Evolutionary conservation across 345 rosid genomes (phyloP).

Genomic region (Pistacia integerrima): DNA sequence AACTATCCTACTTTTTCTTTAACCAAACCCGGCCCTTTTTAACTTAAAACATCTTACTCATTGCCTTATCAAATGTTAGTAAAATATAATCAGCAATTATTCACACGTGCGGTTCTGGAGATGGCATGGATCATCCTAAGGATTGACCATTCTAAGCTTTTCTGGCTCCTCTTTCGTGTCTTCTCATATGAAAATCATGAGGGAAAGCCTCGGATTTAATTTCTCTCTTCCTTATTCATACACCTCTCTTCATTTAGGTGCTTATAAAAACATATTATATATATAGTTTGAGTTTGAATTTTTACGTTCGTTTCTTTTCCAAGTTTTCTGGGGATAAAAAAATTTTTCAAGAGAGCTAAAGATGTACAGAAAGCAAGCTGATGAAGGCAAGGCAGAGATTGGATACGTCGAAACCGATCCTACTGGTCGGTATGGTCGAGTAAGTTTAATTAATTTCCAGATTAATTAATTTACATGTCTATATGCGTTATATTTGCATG

Average conservation of each 20-base stretch:
- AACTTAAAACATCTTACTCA: too few species aligned
- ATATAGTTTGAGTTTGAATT: background rate
- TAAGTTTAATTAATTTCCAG: constrained; percentile 25
- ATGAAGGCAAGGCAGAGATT: constrained; percentile 23
- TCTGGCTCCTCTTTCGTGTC: constrained; percentile 36
- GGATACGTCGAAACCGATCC: constrained; percentile 49
- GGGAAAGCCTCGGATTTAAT: constrained; percentile 37
- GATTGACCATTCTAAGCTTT: constrained; percentile 37
- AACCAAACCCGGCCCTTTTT: background rate
- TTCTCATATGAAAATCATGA: constrained; percentile 47
- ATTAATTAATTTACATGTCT: background rate
- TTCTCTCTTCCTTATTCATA: background rate
- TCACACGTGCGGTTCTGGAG: constrained; percentile 29
- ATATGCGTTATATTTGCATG: background rate
- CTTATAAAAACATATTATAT: background rate
- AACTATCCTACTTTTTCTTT: background rate
- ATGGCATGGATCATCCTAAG: constrained; percentile 37
- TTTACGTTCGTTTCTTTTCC: background rate
- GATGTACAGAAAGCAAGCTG: constrained; percentile 20
- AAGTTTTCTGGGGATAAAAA: background rate
- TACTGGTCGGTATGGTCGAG: constrained; percentile 52
- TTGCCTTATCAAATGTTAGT: constrained; percentile 20
- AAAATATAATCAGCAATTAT: constrained; percentile 23
- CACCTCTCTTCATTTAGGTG: background rate
- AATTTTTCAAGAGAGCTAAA: background rate